These are phyloP conservation scores for Pezicula rhizophila DNA, from an alignment of 2,329 filamentous ascomycete genomes.

Conservation along the genomic window DNA sequence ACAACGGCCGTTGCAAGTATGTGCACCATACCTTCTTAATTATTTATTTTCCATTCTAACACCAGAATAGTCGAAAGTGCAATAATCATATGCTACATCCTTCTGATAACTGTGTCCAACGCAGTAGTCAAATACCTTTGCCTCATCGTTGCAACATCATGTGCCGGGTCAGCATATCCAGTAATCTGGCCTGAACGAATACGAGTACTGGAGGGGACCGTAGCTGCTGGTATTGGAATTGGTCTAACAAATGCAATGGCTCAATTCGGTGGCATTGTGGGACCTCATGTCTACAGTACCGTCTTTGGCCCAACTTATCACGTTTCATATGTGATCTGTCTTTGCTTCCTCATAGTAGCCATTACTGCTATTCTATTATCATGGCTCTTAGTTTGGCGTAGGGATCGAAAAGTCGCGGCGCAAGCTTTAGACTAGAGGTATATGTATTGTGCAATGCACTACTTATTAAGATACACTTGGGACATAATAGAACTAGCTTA, in stretches of 20 bases:
- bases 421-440: neutral
- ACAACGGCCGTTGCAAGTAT: constrained; percentile 33
- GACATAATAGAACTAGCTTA: too few species aligned
- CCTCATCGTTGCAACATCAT: constrained; percentile 30
- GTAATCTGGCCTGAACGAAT: constrained; percentile 40
- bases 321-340: constrained; percentile 31
- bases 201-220: constrained; percentile 33
- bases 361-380: constrained; percentile 22
- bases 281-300: constrained; percentile 34
- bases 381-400: constrained; percentile 22
- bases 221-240: constrained; percentile 34
- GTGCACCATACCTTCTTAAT: constrained; percentile 4
- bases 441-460: too few species aligned
- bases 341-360: constrained; percentile 25
- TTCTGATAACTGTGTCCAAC: constrained; percentile 30
- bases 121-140: constrained; percentile 30
- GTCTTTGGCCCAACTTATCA: constrained; percentile 34
- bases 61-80: constrained; percentile 26
- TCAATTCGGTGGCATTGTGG: constrained; percentile 35
- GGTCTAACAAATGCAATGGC: constrained; percentile 37
- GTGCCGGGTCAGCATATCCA: constrained; percentile 34
- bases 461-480: too few species aligned
- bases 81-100: constrained; percentile 33
- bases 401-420: constrained; percentile 9
- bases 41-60: constrained; percentile 9